phyloP scores from a whole-genome alignment of 306 rosid genomes.

The Echinosophora koreensis region DNA sequence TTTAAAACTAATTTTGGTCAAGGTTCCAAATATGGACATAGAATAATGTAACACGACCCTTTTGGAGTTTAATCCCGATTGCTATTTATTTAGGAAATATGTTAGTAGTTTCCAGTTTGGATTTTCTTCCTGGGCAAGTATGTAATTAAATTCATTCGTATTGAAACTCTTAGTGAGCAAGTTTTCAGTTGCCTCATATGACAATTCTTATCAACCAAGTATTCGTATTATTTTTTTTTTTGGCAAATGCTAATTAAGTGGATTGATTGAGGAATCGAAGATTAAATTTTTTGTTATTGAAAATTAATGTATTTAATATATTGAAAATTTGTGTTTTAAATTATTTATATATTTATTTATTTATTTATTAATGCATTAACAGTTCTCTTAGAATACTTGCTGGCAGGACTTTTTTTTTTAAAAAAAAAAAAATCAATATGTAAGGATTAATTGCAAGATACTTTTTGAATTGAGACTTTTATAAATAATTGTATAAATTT shows the following conservation, averaged over 20 bases:
- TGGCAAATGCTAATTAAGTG: no score
- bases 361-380: no score
- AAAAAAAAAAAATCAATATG: neutral
- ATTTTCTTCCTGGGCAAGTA: constrained; percentile 4
- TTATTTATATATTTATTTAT: no score
- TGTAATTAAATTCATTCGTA: neutral
- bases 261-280: no score
- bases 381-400: no score
- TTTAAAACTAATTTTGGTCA: neutral
- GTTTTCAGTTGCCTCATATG: neutral
- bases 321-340: no score
- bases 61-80: neutral
- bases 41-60: neutral
- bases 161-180: neutral
- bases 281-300: no score
- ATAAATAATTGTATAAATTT: neutral
- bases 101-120: neutral
- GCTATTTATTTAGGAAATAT: neutral
- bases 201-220: neutral
- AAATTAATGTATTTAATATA: no score
- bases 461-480: no score
- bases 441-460: neutral
- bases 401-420: no score
- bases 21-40: neutral
- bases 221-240: neutral